A percentile compares a stretch with the other conserved stretches of the same genome.
These are phyloP conservation scores for Mycogone perniciosa DNA, from an alignment of 2,329 filamentous ascomycete genomes.

Conservation along the genomic window DNA sequence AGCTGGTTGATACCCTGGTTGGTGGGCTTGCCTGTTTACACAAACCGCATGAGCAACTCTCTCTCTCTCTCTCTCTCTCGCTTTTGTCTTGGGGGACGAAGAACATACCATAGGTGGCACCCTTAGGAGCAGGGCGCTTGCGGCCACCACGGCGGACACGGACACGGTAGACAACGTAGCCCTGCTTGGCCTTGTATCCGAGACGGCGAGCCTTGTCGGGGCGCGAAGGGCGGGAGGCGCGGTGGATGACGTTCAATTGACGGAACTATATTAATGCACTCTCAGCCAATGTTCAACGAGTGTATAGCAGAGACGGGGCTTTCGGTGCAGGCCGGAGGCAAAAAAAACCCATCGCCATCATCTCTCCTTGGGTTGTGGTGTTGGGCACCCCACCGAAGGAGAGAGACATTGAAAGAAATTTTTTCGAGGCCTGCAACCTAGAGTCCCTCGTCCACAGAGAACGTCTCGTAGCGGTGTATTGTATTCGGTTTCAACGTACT, in stretches of 20 bases:
- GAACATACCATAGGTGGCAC: slow-evolving; percentile 91
- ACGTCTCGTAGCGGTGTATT: slow-evolving; percentile 5
- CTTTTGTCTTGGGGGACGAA: background rate
- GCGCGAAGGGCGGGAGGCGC: slow-evolving; percentile 93
- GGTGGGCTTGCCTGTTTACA: slow-evolving; percentile 86
- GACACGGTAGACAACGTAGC: slow-evolving; percentile 99
- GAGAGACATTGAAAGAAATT: slow-evolving; percentile 2
- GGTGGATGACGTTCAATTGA: slow-evolving; percentile 99
- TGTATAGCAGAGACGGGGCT: slow-evolving; percentile 65
- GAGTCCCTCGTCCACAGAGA: slow-evolving; percentile 12
- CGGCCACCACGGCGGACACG: slow-evolving; percentile 97
- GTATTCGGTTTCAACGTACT: slow-evolving; percentile 58
- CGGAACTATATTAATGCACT: slow-evolving; percentile 99
- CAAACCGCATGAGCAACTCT: background rate
- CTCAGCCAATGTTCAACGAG: slow-evolving; percentile 99
- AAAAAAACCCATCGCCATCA: background rate
- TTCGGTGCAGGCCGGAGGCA: background rate
- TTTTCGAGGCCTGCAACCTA: slow-evolving; percentile 6
- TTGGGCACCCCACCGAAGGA: background rate
- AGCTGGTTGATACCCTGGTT: slow-evolving; percentile 99
- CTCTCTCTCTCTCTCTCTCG: background rate
- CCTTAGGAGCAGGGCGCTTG: slow-evolving; percentile 94
- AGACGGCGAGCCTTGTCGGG: slow-evolving; percentile 99
- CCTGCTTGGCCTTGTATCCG: slow-evolving; percentile 99
- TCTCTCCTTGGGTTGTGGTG: background rate